Evolutionary conservation across 2,329 filamentous ascomycete genomes (phyloP).

Genomic region (Aspergillus tamarii): DNA sequence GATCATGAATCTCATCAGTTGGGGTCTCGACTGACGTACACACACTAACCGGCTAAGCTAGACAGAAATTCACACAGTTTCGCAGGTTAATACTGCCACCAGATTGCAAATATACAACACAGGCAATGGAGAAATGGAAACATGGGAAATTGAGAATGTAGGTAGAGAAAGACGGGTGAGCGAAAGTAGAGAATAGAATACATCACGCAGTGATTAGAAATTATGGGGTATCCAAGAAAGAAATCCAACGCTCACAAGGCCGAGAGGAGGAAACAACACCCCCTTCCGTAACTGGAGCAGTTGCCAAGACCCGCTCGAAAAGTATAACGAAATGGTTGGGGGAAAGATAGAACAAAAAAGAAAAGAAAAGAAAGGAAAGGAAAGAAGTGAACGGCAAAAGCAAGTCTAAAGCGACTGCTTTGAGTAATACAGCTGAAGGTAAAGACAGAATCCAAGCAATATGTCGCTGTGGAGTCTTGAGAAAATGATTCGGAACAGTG

Average conservation of each 20-base stretch:
- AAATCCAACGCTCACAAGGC: slow-evolving; percentile 24
- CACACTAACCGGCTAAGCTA: slow-evolving; percentile 12
- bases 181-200: slow-evolving; percentile 12
- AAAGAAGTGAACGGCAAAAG: slow-evolving; percentile 13
- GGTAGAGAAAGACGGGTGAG: not conserved
- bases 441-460: slow-evolving; percentile 3
- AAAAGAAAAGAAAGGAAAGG: slow-evolving; percentile 5
- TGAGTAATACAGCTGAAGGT: not conserved
- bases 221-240: slow-evolving; percentile 30
- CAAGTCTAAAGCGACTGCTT: not conserved
- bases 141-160: not conserved
- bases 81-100: slow-evolving; percentile 15
- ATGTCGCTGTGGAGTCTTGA: not conserved
- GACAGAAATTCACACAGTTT: not conserved
- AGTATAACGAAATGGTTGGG: slow-evolving; percentile 8
- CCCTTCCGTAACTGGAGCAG: slow-evolving; percentile 10
- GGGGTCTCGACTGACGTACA: slow-evolving; percentile 15
- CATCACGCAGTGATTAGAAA: slow-evolving; percentile 29
- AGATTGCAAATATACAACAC: not conserved
- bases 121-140: slow-evolving; percentile 5
- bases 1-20: slow-evolving; percentile 27
- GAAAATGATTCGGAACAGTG: not conserved
- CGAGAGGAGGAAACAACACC: slow-evolving; percentile 3
- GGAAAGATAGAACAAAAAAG: not conserved
- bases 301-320: slow-evolving; percentile 21